Evolutionary conservation across 139 green algal species (phyloP), one percentile per base, ranked within the genome.

Genomic region (Tetradesmus lagerheimii): DNA sequence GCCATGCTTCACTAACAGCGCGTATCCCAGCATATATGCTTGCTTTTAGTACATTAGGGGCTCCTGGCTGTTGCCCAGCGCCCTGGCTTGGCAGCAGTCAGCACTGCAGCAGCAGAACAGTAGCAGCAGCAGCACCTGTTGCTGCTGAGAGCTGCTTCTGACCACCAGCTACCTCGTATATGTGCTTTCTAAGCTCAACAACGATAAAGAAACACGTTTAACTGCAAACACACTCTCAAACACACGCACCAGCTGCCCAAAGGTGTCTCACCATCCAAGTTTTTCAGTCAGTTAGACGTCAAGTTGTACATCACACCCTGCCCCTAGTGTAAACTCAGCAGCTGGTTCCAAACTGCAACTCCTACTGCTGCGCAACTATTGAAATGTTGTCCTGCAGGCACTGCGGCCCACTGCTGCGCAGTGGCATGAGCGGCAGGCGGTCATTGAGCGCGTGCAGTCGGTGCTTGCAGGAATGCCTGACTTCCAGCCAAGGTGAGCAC

Each of bases 381-480:
- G 8, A 29, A 34, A 34, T 82, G 76, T 1, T 82, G 76, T 53
- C 25, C 25, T 77, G 82, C 53, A 87, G 82, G 82, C 31, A 25
- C 82, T 80, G 23, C 37, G 62, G 25, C 83, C 83, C 12, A 20
- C 25, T 16, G 11, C 23, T 14, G 20, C 23, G 37, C 4, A 45
- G 76, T 79, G 62, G 64, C 62, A 62, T 25, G 2, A 47, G 35
- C 83, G 83, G 4, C 45, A 37, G 29, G 83, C 62, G 15, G 83
- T 88, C 12, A 88, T 88, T 31, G 38, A 38, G 11, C 62, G 83
- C 37, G 27, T 88, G 38, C 38, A 41, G 27, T 4, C n/a, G 18
- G 83, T 88, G 62, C 62, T 88, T 31, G 12, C 16, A 27, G 38
- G 83, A 1, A 88, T 88, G 83, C 83, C 83, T 57, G 83, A 88